phyloP scores from a whole-genome alignment of 208 protist species.

The Trypanosoma rangeli region DNA sequence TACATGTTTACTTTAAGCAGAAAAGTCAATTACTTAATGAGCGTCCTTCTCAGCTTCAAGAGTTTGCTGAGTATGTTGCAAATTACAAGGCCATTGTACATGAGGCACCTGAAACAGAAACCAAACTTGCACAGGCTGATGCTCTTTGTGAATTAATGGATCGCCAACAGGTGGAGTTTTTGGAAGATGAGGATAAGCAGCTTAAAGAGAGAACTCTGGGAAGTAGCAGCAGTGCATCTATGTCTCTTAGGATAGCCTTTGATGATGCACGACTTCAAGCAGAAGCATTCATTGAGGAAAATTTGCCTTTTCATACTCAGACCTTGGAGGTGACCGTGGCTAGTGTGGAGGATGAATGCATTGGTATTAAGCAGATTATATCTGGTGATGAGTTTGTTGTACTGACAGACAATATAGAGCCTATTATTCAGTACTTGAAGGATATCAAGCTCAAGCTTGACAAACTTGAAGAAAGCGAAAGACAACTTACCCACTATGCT shows the following conservation, averaged over 20 bases:
- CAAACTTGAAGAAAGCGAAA: constrained; percentile 70
- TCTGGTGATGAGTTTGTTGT: constrained; percentile 84
- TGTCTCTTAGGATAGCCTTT: constrained; percentile 81
- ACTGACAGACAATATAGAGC: constrained; percentile 77
- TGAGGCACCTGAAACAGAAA: constrained; percentile 48
- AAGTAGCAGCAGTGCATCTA: constrained; percentile 50
- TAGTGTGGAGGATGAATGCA: constrained; percentile 87
- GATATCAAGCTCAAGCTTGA: constrained; percentile 77
- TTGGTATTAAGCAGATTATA: constrained; percentile 82
- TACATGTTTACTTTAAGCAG: constrained; percentile 87
- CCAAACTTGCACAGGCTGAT: constrained; percentile 77
- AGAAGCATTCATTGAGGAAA: constrained; percentile 89
- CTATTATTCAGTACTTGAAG: constrained; percentile 82
- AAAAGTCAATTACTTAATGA: constrained; percentile 86
- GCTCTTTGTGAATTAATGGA: constrained; percentile 91
- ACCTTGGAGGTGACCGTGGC: constrained; percentile 68
- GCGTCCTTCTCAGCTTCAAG: constrained; percentile 56
- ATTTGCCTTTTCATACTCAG: constrained; percentile 71
- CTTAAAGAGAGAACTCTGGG: constrained; percentile 88
- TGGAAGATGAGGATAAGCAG: constrained; percentile 89
- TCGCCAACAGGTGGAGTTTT: constrained; percentile 84
- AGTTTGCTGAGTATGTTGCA: constrained; percentile 88
- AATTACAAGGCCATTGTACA: constrained; percentile 82
- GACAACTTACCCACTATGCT: constrained; percentile 79
- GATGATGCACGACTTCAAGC: constrained; percentile 82